phyloP scores from a whole-genome alignment of 2,329 filamentous ascomycete genomes.

The Waltergamsia citrina region DNA sequence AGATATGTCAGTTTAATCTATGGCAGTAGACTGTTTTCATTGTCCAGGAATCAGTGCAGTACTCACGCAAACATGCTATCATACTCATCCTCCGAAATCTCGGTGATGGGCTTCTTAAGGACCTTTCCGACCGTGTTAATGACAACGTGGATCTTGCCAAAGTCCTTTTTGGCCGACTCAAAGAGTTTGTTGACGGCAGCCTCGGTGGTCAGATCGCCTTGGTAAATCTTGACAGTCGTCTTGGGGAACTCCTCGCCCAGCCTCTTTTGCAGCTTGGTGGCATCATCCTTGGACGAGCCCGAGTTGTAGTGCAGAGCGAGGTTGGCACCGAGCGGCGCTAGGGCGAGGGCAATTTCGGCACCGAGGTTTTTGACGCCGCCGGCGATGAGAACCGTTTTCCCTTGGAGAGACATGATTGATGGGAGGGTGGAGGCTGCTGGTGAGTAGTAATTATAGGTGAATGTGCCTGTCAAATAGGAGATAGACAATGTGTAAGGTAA shows the following conservation, averaged over 20 bases:
- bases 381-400: constrained; percentile 39
- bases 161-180: constrained; percentile 24
- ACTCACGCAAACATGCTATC: constrained; percentile 35
- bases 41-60: neutral
- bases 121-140: constrained; percentile 41
- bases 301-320: constrained; percentile 51
- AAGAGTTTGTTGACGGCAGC: constrained; percentile 29
- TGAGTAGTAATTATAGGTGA: too few relatives aligned
- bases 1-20: constrained; percentile 1
- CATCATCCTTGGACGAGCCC: constrained; percentile 22
- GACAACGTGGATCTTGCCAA: constrained; percentile 36
- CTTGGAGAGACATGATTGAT: neutral
- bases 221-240: constrained; percentile 26
- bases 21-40: neutral
- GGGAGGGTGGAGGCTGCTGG: too few relatives aligned
- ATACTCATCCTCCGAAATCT: constrained; percentile 33
- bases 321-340: constrained; percentile 44
- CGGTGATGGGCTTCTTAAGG: constrained; percentile 33
- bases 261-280: constrained; percentile 22
- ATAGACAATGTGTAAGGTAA: too few relatives aligned
- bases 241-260: constrained; percentile 21
- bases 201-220: constrained; percentile 30
- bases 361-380: constrained; percentile 51
- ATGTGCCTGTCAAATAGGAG: too few relatives aligned
- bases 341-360: constrained; percentile 44